Conservation (phyloP, 495 filamentous ascomycete species). For the Lentithecium fluviatile region DNA sequence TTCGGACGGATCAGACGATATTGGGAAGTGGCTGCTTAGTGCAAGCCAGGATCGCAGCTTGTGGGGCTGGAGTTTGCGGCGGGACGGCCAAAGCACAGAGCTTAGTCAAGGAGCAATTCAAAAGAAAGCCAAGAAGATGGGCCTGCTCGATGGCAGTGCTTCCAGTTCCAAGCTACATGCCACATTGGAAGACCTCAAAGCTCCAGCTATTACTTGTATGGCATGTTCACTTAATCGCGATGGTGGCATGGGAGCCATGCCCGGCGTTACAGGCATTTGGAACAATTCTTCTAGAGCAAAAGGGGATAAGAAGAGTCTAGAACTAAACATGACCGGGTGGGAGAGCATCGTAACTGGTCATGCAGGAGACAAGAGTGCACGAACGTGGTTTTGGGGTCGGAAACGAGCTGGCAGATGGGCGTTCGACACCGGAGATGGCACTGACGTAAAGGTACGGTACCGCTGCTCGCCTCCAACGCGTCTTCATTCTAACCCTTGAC, state of each 20-base stretch:
- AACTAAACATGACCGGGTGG: constrained; percentile 80
- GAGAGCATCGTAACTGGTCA: constrained; percentile 97
- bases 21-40: constrained; percentile 92
- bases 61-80: constrained; percentile 92
- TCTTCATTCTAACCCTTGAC: constrained; percentile 13
- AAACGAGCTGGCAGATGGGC: constrained; percentile 91
- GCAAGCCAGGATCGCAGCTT: constrained; percentile 82
- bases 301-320: constrained; percentile 51
- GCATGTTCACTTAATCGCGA: constrained; percentile 89
- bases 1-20: constrained; percentile 82
- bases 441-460: constrained; percentile 60
- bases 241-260: constrained; percentile 79
- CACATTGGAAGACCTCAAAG: constrained; percentile 73
- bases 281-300: constrained; percentile 62
- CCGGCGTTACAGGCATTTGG: constrained; percentile 71
- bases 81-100: constrained; percentile 91
- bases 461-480: constrained; percentile 41
- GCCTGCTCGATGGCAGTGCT: constrained; percentile 56
- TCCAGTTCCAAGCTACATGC: constrained; percentile 53
- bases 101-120: constrained; percentile 82
- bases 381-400: constrained; percentile 97
- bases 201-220: constrained; percentile 83
- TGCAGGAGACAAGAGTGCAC: constrained; percentile 73
- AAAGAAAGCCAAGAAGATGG: constrained; percentile 80
- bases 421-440: constrained; percentile 80